Evolutionary conservation across 768 basidiomycete species (phyloP).

Genomic region (Auricularia sp.): DNA sequence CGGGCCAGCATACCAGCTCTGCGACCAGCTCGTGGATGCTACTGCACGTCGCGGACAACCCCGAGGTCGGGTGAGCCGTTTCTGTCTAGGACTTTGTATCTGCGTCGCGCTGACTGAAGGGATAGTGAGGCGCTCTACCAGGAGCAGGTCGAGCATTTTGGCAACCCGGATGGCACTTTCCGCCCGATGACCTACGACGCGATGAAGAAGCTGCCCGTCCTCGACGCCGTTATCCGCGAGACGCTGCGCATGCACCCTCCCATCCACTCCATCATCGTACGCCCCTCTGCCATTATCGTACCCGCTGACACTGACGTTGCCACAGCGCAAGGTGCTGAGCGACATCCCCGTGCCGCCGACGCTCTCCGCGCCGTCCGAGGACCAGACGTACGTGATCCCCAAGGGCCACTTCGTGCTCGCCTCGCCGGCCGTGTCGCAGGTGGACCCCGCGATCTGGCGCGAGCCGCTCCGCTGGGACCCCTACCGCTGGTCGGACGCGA

Average conservation of each 20-base stretch:
- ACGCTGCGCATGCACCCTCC: constrained; percentile 90
- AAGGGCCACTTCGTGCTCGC: constrained; percentile 86
- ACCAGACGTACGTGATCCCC: constrained; percentile 73
- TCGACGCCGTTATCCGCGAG: constrained; percentile 88
- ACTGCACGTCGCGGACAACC: constrained; percentile 72
- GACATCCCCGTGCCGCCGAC: constrained; percentile 76
- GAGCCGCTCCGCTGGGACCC: constrained; percentile 68
- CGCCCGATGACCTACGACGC: constrained; percentile 79
- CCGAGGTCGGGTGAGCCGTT: constrained; percentile 57
- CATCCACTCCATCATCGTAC: constrained; percentile 76
- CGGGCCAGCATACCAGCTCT: constrained; percentile 96
- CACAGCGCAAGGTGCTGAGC: constrained; percentile 72
- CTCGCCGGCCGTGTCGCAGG: constrained; percentile 77
- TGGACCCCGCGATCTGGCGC: constrained; percentile 78
- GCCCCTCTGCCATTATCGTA: neutral
- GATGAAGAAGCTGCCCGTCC: constrained; percentile 67
- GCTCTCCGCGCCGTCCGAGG: constrained; percentile 67
- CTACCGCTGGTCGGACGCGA: constrained; percentile 78
- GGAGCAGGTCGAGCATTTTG: constrained; percentile 80
- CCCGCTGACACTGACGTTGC: neutral
- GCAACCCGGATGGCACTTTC: constrained; percentile 59
- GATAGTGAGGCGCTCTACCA: constrained; percentile 70
- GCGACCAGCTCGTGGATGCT: constrained; percentile 86
- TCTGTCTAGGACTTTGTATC: neutral
- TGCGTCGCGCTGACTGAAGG: constrained; percentile 2